phyloP scores from a whole-genome alignment of 208 protist species.

The Tritrichomonas foetus region DNA sequence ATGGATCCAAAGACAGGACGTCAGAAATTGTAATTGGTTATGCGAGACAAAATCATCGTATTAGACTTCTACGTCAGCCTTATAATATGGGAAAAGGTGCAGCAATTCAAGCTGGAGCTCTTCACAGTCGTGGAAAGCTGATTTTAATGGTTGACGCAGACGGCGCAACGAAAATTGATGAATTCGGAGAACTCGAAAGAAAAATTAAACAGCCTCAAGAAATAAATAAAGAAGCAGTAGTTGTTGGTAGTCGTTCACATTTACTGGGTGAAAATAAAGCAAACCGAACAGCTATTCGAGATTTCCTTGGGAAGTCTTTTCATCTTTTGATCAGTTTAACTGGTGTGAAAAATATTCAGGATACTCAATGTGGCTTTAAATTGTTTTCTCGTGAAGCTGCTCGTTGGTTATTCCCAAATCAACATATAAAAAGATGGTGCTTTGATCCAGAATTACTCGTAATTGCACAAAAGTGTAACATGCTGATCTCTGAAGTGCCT shows the following conservation, averaged over 20 bases:
- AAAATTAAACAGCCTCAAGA: not conserved
- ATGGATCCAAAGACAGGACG: slow-evolving; percentile 48
- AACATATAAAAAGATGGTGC: slow-evolving; percentile 48
- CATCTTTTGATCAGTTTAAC: slow-evolving; percentile 36
- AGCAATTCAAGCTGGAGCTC: slow-evolving; percentile 44
- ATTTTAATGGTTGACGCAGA: slow-evolving; percentile 53
- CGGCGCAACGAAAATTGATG: slow-evolving; percentile 48
- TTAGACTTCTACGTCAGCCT: slow-evolving; percentile 17
- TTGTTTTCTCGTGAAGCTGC: slow-evolving; percentile 47
- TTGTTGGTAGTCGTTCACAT: not conserved
- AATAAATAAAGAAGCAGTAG: not conserved
- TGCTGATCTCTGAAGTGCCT: slow-evolving; percentile 42
- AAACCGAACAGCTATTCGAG: slow-evolving; percentile 36
- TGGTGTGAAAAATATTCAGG: slow-evolving; percentile 16
- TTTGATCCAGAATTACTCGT: slow-evolving; percentile 53
- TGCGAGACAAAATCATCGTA: not conserved
- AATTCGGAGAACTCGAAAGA: slow-evolving; percentile 42
- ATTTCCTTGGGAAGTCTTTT: slow-evolving; percentile 46
- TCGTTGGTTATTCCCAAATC: slow-evolving; percentile 44
- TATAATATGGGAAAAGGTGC: slow-evolving; percentile 48
- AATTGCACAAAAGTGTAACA: slow-evolving; percentile 21
- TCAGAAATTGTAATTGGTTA: slow-evolving; percentile 35
- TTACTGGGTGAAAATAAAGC: not conserved
- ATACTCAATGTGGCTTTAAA: slow-evolving; percentile 54
- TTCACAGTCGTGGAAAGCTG: slow-evolving; percentile 40